Evolutionary conservation across 306 rosid genomes (phyloP).

Genomic region (Ormosia semicastrata): DNA sequence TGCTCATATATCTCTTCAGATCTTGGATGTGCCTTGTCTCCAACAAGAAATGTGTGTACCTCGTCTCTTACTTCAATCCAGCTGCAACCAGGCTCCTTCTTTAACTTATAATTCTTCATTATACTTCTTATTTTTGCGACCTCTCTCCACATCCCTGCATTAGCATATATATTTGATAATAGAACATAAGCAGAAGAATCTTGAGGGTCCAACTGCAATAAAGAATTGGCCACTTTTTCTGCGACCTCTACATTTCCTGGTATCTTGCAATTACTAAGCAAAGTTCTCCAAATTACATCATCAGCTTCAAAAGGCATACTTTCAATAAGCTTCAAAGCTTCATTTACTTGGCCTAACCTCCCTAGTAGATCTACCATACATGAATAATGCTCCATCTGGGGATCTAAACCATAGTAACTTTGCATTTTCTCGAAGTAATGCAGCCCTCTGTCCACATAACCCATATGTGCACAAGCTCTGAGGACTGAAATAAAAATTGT

Average conservation of each 20-base stretch:
- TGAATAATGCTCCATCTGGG: conserved; percentile 84
- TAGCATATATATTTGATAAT: conserved; percentile 70
- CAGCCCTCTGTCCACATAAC: conserved; percentile 58
- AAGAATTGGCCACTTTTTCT: conserved; percentile 55
- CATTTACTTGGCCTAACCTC: conserved; percentile 67
- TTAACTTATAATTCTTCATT: conserved; percentile 60
- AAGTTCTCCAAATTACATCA: conserved; percentile 79
- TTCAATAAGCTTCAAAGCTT: conserved; percentile 67
- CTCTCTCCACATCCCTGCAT: conserved; percentile 73
- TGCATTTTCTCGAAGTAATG: conserved; percentile 61
- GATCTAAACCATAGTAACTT: conserved; percentile 56
- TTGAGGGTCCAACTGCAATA: conserved; percentile 67
- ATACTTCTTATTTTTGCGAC: conserved; percentile 64
- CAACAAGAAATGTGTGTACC: conserved; percentile 73
- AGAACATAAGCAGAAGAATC: conserved; percentile 79
- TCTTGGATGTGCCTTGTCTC: conserved; percentile 88
- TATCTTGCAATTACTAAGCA: conserved; percentile 73
- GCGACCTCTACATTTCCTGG: conserved; percentile 81
- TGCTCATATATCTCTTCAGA: conserved; percentile 59
- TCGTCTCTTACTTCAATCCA: conserved; percentile 90
- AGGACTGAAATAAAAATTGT: conserved; percentile 84
- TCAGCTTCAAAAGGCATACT: conserved; percentile 84
- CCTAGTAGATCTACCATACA: conserved; percentile 89
- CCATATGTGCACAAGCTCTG: conserved; percentile 82
- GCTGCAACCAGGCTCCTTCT: conserved; percentile 94